phyloP scores from a whole-genome alignment of 2,329 filamentous ascomycete species.

The Botryotinia calthae region DNA sequence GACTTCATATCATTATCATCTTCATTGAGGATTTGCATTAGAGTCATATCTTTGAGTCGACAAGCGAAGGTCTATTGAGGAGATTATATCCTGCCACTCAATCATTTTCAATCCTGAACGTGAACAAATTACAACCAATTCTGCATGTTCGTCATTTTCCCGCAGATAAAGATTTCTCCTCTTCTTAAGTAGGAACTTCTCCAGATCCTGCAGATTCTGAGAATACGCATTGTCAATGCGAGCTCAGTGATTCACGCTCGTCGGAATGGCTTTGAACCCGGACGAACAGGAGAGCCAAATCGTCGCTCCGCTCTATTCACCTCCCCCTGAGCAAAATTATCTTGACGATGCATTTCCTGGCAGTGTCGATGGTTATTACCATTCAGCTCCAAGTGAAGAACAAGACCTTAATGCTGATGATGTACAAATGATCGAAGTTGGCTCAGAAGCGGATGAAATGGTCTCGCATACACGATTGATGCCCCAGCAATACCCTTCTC shows the following conservation, averaged over 20 bases:
- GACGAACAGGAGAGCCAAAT: conserved; percentile 25
- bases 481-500: neutral
- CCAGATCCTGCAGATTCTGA: neutral
- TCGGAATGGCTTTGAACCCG: conserved; percentile 9
- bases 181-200: neutral
- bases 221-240: neutral
- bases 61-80: no score
- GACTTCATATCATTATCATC: neutral
- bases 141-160: neutral
- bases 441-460: neutral
- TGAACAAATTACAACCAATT: neutral
- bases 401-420: neutral
- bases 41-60: neutral
- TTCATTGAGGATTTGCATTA: no score
- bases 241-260: neutral
- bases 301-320: neutral
- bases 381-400: neutral
- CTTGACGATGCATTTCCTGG: neutral
- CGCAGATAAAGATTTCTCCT: neutral
- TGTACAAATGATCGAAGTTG: neutral
- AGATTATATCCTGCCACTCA: neutral
- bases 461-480: neutral
- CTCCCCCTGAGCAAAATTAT: neutral
- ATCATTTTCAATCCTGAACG: neutral
- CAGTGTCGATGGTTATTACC: neutral